Base-by-base conservation (phyloP, 495 filamentous ascomycete species). In the Xylaria bambusicola region DNA sequence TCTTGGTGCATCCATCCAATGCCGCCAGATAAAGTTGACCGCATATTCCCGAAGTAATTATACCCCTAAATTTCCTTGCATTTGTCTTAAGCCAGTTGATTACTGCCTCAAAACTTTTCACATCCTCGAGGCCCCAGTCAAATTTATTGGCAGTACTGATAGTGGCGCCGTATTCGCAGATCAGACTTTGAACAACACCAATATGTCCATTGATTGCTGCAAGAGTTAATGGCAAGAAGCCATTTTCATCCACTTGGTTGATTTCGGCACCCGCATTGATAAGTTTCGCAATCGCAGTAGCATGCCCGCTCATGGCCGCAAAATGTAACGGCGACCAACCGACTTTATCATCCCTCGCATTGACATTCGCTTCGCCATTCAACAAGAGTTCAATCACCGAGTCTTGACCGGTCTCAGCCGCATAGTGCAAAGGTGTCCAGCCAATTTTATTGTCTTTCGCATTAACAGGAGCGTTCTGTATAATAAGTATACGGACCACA, bases 311-410 rank as follows among this genome's bases (percentile, higher is more conserved):
- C 46, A 48, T 31, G 31, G 46, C 24, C n/a, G 46, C 46, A 8
- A 48, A 48, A 29, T 48, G 46, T 26, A 48, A 31, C 17, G 26
- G 26, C 15, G 46, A 17, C 46, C 46, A 48, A 6, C 46, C 46
- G 18, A 48, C 24, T 31, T 18, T 17, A 2, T 31, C 24, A 26
- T 48, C 46, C 15, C 24, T 31, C 4, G 8, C 26, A 15, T 27
- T 8, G 31, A 48, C 15, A 0, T 31, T 18, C 2, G 46, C 46
- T 31, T n/a, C 26, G 1, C 15, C 8, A 9, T 7, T 6, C 6
- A 48, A 18, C 26, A 48, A 48, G 9, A 48, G 15, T 31, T 48
- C 15, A 6, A 48, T 31, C 26, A 48, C 15, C 4, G 46, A 48
- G 0, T 2, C 6, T 5, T 31, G 12, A 5, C 46, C 46, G 15